Conservation (phyloP, 805 yeast species). For the Geotrichum ghanense region DNA sequence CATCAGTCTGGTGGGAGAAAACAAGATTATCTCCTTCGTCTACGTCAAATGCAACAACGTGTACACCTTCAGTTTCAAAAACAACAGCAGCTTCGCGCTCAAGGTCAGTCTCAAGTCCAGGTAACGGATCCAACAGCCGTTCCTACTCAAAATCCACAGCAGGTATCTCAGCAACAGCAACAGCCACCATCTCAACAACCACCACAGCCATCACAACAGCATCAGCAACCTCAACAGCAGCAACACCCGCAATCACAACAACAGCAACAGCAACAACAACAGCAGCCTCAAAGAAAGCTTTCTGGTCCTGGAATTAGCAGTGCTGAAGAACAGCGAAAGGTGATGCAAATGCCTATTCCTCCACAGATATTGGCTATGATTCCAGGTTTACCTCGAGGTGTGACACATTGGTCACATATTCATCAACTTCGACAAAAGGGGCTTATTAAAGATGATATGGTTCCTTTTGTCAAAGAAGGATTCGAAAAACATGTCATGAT, state of each 20-base stretch:
- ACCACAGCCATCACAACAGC: not conserved
- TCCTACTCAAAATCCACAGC: too few relatives aligned
- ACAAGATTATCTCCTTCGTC: not conserved
- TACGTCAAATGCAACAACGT: slow-evolving; percentile 1
- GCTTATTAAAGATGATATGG: slow-evolving; percentile 47
- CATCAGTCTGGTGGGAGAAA: not conserved
- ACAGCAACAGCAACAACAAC: not conserved
- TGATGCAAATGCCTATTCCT: slow-evolving; percentile 65
- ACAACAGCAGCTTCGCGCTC: not conserved
- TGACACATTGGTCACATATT: slow-evolving; percentile 72
- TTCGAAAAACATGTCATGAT: not conserved
- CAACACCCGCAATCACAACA: not conserved
- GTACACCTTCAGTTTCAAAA: not conserved
- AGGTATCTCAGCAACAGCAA: not conserved
- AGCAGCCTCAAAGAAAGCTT: not conserved
- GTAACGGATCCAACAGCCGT: too few relatives aligned
- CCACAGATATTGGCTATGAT: slow-evolving; percentile 49
- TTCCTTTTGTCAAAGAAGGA: slow-evolving; percentile 28
- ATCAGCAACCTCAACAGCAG: not conserved
- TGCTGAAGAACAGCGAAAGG: too few relatives aligned
- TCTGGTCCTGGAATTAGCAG: too few relatives aligned
- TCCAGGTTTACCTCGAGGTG: slow-evolving; percentile 68
- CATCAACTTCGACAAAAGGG: slow-evolving; percentile 50
- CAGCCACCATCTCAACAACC: not conserved
- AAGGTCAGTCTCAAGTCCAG: not conserved